Conservation (phyloP, 176 grass and related monocot species). For the Aegilops speltoides region DNA sequence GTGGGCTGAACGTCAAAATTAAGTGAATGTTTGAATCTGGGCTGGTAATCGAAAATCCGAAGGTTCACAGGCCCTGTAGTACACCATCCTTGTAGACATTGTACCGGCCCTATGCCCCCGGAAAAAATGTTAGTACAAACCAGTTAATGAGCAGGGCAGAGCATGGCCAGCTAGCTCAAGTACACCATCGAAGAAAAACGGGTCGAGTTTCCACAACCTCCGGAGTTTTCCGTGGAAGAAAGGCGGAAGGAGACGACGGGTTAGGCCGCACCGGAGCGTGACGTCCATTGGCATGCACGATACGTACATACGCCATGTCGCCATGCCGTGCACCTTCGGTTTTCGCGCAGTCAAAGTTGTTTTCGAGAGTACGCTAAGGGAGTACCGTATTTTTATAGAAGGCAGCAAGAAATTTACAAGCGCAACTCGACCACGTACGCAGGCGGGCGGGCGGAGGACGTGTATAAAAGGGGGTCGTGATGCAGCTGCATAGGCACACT, state of each 20-base stretch:
- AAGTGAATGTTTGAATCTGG: no score
- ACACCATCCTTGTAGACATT: no score
- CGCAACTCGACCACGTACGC: not conserved
- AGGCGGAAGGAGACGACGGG: not conserved
- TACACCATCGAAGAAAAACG: not conserved
- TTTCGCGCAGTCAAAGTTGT: no score
- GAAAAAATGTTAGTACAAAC: no score
- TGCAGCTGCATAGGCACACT: not conserved
- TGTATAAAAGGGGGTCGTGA: constrained; percentile 15
- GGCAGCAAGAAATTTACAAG: no score
- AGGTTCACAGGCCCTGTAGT: no score
- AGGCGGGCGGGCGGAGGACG: not conserved
- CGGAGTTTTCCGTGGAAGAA: not conserved
- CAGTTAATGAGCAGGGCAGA: not conserved
- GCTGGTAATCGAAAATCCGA: no score
- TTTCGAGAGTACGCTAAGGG: no score
- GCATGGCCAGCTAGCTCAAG: not conserved
- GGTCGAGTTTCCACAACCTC: not conserved
- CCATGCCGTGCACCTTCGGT: not conserved
- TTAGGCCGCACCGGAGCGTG: constrained; percentile 10
- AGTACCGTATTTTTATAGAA: no score
- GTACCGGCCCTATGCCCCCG: no score
- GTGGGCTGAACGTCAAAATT: no score
- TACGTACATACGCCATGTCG: not conserved
- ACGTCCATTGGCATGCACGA: not conserved